Conservation (phyloP, 371 early-diverging fungal genomes). For the Blastocladiella emersonii region DNA sequence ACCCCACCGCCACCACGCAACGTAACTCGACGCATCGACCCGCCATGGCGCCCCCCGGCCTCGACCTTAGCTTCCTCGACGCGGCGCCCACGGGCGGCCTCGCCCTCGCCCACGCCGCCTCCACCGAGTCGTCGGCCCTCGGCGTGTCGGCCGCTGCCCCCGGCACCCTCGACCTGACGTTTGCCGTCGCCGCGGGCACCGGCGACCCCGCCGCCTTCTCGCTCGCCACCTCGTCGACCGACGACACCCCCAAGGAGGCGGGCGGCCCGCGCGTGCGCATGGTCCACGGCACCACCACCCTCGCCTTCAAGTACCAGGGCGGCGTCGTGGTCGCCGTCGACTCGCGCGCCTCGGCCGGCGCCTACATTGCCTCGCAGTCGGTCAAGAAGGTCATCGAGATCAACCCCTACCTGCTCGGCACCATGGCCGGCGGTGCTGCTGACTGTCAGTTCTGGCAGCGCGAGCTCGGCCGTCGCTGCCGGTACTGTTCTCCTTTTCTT, state of each 20-base stretch:
- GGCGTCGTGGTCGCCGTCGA: constrained; percentile 99
- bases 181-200: too few species aligned
- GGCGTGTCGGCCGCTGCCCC: neutral
- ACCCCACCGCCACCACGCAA: too few species aligned
- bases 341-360: constrained; percentile 97
- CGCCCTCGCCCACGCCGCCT: too few species aligned
- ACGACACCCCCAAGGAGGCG: neutral
- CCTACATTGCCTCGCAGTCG: constrained; percentile 96
- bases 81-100: too few species aligned
- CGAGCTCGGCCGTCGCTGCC: constrained; percentile 91
- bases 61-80: too few species aligned
- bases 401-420: constrained; percentile 97
- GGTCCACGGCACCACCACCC: constrained; percentile 98
- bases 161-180: neutral
- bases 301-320: constrained; percentile 94
- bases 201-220: neutral
- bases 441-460: constrained; percentile 99
- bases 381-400: constrained; percentile 99
- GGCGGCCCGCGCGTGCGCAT: constrained; percentile 51
- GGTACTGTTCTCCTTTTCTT: constrained; percentile 20
- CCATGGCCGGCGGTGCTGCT: constrained; percentile 99
- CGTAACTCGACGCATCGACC: too few species aligned
- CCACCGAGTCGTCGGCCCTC: too few species aligned
- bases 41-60: too few species aligned
- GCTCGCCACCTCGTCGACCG: neutral